Percentiles rank a stretch among this genome's conserved stretches.
These are phyloP conservation scores for Ophiostoma australiae DNA, from an alignment of 2,329 filamentous ascomycete species.

Conservation along the genomic window DNA sequence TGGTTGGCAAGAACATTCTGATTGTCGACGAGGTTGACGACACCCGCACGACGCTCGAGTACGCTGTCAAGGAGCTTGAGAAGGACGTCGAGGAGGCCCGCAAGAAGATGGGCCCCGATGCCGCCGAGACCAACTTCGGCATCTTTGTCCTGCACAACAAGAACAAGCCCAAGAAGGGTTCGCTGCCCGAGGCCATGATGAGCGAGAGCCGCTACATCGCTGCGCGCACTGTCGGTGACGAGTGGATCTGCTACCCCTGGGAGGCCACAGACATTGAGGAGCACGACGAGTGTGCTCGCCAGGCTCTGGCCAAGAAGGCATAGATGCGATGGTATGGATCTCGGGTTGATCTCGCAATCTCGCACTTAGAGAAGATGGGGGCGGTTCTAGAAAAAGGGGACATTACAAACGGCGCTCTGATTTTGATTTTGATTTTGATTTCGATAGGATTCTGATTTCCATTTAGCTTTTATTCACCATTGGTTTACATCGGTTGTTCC, in stretches of 20 bases:
- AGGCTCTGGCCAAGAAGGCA: constrained; percentile 32
- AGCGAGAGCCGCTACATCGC: constrained; percentile 70
- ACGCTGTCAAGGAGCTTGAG: constrained; percentile 85
- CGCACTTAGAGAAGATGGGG: background rate
- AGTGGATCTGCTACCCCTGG: constrained; percentile 99
- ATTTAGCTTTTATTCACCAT: constrained; percentile 7
- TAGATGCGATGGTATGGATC: background rate
- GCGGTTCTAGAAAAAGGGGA: background rate
- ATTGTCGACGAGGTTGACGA: constrained; percentile 97
- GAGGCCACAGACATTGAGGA: constrained; percentile 91
- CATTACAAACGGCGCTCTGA: constrained; percentile 14
- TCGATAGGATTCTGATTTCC: background rate
- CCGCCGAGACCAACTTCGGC: constrained; percentile 77
- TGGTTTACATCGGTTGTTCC: background rate
- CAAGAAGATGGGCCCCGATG: constrained; percentile 57
- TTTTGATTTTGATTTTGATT: background rate
- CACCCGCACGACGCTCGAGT: constrained; percentile 88
- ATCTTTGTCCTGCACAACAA: constrained; percentile 99
- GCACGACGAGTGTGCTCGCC: constrained; percentile 68
- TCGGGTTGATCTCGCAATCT: background rate
- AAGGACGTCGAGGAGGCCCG: constrained; percentile 87
- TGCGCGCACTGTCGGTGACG: constrained; percentile 81
- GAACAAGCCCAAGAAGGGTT: constrained; percentile 92
- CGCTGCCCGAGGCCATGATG: constrained; percentile 72
- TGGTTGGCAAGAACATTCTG: constrained; percentile 85